Conservation (phyloP, 1,284 basidiomycete genomes). For the Ganoderma boninense region DNA sequence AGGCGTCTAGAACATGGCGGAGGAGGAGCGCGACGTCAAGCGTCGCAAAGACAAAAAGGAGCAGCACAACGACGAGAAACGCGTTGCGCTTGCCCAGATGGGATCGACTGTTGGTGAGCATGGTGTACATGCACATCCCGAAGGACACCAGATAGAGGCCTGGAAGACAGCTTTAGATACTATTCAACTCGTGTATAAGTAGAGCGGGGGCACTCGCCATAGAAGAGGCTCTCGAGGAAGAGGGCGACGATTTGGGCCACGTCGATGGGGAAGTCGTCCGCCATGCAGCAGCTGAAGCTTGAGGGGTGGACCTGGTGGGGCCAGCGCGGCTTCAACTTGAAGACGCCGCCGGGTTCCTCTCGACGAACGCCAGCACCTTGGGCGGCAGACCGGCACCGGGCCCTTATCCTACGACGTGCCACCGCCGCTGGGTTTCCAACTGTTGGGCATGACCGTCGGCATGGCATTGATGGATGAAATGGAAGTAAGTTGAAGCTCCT, state of each 20-base stretch:
- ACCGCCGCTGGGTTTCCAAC: not conserved
- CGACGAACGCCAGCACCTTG: not conserved
- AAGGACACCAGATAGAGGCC: conserved; percentile 1
- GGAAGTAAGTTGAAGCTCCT: too few species aligned
- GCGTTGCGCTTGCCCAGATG: not conserved
- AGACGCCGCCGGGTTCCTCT: not conserved
- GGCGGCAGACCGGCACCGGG: not conserved
- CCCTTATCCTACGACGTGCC: too few species aligned
- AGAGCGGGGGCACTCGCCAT: not conserved
- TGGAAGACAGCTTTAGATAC: not conserved
- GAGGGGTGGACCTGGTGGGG: not conserved
- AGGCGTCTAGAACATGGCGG: conserved; percentile 38
- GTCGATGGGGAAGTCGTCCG: not conserved
- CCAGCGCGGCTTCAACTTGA: too few species aligned
- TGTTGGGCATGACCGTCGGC: too few species aligned
- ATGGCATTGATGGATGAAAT: too few species aligned
- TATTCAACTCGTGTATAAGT: too few species aligned
- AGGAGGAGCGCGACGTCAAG: conserved; percentile 37
- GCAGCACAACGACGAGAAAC: not conserved
- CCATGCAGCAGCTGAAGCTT: not conserved
- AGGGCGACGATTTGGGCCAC: conserved; percentile 1
- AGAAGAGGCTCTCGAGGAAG: conserved; percentile 7
- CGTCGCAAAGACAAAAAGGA: conserved; percentile 28
- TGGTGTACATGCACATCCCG: conserved; percentile 7
- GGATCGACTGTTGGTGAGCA: not conserved